A percentile compares a stretch with the other conserved stretches of the same genome.
phyloP scores from a whole-genome alignment of 768 basidiomycete species.

The Hygrocybe coccinea region DNA sequence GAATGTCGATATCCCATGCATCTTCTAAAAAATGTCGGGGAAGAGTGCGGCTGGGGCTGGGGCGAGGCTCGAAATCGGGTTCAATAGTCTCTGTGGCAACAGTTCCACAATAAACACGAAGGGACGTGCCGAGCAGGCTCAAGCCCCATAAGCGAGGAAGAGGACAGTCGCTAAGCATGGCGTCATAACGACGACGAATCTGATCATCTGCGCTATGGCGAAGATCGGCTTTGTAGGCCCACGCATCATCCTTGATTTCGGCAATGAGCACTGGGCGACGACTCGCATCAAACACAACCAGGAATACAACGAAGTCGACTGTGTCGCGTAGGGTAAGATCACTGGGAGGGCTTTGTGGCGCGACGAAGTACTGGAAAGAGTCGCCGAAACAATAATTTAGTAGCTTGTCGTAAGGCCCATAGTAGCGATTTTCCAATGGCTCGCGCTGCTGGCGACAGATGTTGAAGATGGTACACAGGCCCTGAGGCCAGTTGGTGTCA shows the following conservation, averaged over 20 bases:
- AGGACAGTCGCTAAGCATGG: slow-evolving; percentile 12
- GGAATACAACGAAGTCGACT: slow-evolving; percentile 11
- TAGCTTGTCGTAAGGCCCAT: slow-evolving; percentile 15
- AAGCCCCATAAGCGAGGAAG: slow-evolving; percentile 11
- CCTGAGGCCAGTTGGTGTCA: neutral
- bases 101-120: slow-evolving; percentile 2
- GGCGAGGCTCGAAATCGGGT: neutral
- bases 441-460: neutral
- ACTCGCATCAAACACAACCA: slow-evolving; percentile 10
- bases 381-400: slow-evolving; percentile 14
- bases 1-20: slow-evolving; percentile 6
- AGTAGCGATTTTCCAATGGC: slow-evolving; percentile 12
- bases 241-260: slow-evolving; percentile 11
- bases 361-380: slow-evolving; percentile 13
- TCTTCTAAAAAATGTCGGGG: slow-evolving; percentile 2
- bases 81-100: neutral
- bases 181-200: slow-evolving; percentile 6
- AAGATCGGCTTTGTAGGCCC: slow-evolving; percentile 5
- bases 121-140: slow-evolving; percentile 5
- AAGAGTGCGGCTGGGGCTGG: neutral
- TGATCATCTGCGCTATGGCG: slow-evolving; percentile 12
- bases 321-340: neutral
- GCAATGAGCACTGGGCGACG: slow-evolving; percentile 6
- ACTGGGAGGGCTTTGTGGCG: slow-evolving; percentile 8
- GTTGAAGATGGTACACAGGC: neutral